Evolutionary conservation across 2,329 filamentous ascomycete genomes (phyloP), one percentile per base, ranked within the genome.

Genomic region (Thermoascus crustaceus): DNA sequence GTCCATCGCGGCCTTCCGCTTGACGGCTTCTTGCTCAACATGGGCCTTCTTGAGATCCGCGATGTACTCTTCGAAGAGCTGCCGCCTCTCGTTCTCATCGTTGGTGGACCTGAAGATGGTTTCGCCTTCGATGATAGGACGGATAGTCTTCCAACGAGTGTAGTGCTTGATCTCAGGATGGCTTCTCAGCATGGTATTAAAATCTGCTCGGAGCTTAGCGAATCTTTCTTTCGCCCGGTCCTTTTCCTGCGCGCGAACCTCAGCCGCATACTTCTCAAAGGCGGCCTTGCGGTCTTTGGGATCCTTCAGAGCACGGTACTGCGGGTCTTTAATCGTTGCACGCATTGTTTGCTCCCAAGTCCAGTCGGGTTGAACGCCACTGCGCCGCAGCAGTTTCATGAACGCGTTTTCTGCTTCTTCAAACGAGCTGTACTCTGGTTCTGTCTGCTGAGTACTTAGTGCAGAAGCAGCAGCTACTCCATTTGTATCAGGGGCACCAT

Each of bases 121-220:
- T 69, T 98, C 91, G 32, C 83, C 83, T 62, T 96, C 86, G 43
- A 98, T 86, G 45, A 95, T 93, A 7, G 87, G 86, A 32, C 85
- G 80, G 35, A 89, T 91, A 10, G 86, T 95, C 73, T 87, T 94
- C 91, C 91, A 98, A 42, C 87, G 82, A 26, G 89, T 95, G 61
- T 93, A 95, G 60, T 95, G 79, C 61, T 88, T 91, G 63, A 98
- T 96, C 62, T 98, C 91, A 42, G 88, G 87, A 60, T 98, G 89
- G 47, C 87, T 88, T 64, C 82, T 86, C 47, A 98, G 75, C 91
- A 98, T 98, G 37, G 81, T 88, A 48, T 83, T 82, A 63, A 98
- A 98, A 69, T 96, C 91, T 61, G 84, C 75, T 53, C 87, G 85
- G 54, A 96, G 73, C 68, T 95, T 96, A 50, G 85, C 74, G 60